Evolutionary conservation across 345 rosid species (phyloP), one percentile per base, ranked within the genome.

Genomic region (Heritiera fomes): DNA sequence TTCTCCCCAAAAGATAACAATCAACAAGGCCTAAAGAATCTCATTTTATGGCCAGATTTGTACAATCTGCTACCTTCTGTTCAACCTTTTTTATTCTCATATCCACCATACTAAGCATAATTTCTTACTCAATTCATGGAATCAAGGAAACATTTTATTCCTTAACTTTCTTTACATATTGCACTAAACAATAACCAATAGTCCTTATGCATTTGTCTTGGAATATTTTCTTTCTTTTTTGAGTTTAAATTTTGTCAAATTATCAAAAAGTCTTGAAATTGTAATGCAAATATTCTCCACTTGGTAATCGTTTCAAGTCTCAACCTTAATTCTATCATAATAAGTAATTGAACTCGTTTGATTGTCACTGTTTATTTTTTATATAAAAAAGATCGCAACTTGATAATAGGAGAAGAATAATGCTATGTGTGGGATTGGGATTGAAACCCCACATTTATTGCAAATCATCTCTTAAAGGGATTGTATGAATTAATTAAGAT

Each of bases 1-100:
- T 84, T 80, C 75, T 87, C 69, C 87, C 83, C 75, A 79, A 79
- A 79, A 83, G 82, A 85, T 78, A 75, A 80, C 28, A 23, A 23
- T 23, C 28, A 23, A 23, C 78, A 80, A 45, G 41, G 71, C 40
- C 13, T 15, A 13, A 69, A 83, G 80, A 82, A 73, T 75, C 71
- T 14, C 38, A 23, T 23, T 23, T 23, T 23, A 23, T 0, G 28
- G 28, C 28, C 0, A 23, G 28, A 23, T 23, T 23, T 23, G 28
- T 23, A 23, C 28, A 23, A 23, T 23, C 28, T 23, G 28, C 28
- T 23, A 23, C 28, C 28, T 23, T 23, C 0, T 23, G 0, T 23
- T 23, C 28, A 23, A 23, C 28, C 28, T 23, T 38, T 73, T 60
- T 46, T 75, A 77, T 77, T 84, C 82, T 78, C 53, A 46, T 2